These are phyloP conservation scores for Fonsecaea erecta DNA, from an alignment of 2,329 filamentous ascomycete genomes.

Conservation along the genomic window DNA sequence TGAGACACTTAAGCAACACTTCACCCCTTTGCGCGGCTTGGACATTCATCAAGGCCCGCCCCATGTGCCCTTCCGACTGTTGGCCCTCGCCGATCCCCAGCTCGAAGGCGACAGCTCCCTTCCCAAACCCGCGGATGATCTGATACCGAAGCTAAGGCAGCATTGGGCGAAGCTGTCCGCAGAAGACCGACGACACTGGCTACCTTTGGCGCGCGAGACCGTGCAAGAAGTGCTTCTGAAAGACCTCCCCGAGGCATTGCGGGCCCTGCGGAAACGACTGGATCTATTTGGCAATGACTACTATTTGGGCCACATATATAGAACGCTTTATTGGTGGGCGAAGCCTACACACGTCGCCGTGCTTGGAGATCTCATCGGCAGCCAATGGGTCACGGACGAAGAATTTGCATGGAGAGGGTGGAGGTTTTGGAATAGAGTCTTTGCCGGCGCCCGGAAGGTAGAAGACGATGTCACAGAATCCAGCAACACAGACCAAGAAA, in stretches of 20 bases:
- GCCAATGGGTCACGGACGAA: slow-evolving; percentile 87
- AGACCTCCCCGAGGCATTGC: slow-evolving; percentile 70
- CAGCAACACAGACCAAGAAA: slow-evolving; percentile 46
- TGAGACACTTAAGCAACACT: slow-evolving; percentile 47
- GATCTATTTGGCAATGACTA: slow-evolving; percentile 93
- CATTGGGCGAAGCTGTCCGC: slow-evolving; percentile 41
- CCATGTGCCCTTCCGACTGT: slow-evolving; percentile 77
- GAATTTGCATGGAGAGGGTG: slow-evolving; percentile 77
- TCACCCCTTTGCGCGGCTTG: slow-evolving; percentile 22
- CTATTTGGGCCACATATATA: slow-evolving; percentile 91
- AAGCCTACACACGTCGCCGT: slow-evolving; percentile 85
- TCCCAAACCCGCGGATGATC: slow-evolving; percentile 56
- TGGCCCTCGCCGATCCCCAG: slow-evolving; percentile 89
- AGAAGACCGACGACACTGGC: not conserved
- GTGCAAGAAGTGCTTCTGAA: slow-evolving; percentile 56
- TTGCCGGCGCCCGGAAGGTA: slow-evolving; percentile 70
- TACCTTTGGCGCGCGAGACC: slow-evolving; percentile 6
- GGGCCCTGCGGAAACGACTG: slow-evolving; percentile 74
- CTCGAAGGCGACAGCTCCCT: slow-evolving; percentile 90
- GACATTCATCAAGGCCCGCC: slow-evolving; percentile 1
- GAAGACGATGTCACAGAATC: slow-evolving; percentile 49
- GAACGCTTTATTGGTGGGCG: slow-evolving; percentile 81
- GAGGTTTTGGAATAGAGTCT: slow-evolving; percentile 81
- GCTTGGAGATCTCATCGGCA: slow-evolving; percentile 87
- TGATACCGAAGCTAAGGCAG: slow-evolving; percentile 47